Percentiles rank a stretch among this genome's conserved stretches.
Evolutionary conservation across 345 rosid species (phyloP).

Genomic region (Citrus sp.): DNA sequence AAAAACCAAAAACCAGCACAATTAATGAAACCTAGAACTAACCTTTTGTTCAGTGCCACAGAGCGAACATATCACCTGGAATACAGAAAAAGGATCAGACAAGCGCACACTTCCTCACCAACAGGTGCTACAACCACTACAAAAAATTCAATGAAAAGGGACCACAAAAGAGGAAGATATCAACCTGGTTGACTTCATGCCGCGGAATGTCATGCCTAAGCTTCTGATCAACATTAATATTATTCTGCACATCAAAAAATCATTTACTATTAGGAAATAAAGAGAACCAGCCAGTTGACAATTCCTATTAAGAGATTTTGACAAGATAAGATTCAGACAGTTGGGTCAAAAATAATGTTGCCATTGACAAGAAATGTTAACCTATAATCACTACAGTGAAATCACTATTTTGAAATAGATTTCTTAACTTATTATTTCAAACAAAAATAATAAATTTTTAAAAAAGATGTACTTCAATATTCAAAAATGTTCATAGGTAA

Average conservation of each 20-base stretch:
- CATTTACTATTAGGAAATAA: neutral
- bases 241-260: conserved; percentile 46
- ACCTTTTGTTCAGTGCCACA: conserved; percentile 93
- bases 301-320: neutral
- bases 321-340: neutral
- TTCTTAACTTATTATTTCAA: neutral
- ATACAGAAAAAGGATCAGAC: conserved; percentile 2
- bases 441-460: no score
- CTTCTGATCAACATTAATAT: conserved; percentile 51
- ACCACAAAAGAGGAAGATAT: neutral
- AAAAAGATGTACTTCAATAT: neutral
- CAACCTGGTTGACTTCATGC: conserved; percentile 62
- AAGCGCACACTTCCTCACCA: conserved; percentile 1
- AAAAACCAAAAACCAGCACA: neutral
- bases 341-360: neutral
- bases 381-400: neutral
- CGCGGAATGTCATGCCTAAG: conserved; percentile 81
- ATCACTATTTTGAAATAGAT: neutral
- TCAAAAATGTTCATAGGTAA: neutral
- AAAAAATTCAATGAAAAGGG: neutral
- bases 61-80: conserved; percentile 69
- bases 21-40: conserved; percentile 15
- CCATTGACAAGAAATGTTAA: neutral
- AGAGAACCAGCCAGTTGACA: neutral
- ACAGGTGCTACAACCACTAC: neutral